phyloP scores from a whole-genome alignment of 495 filamentous ascomycete genomes.

The Hypoxylon fragiforme region DNA sequence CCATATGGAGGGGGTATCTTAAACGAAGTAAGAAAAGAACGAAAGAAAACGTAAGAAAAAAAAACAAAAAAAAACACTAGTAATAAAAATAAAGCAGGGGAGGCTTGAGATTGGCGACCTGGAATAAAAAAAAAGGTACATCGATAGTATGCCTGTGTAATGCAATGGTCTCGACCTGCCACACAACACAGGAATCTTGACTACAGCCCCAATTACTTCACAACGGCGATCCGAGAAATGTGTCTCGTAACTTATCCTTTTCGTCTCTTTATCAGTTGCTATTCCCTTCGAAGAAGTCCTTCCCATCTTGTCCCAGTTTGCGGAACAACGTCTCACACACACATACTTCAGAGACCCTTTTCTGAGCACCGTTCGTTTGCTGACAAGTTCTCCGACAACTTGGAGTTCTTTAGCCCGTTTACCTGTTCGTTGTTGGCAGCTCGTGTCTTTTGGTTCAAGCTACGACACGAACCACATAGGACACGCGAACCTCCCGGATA shows the following conservation, averaged over 20 bases:
- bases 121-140: constrained; percentile 40
- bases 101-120: constrained; percentile 35
- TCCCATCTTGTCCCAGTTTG: constrained; percentile 34
- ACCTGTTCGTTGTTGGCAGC: constrained; percentile 28
- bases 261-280: constrained; percentile 35
- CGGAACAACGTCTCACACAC: constrained; percentile 42
- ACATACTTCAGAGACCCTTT: constrained; percentile 26
- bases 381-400: constrained; percentile 33
- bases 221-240: constrained; percentile 36
- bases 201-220: constrained; percentile 36
- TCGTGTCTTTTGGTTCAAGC: constrained; percentile 31
- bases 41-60: background rate
- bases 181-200: constrained; percentile 35
- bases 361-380: constrained; percentile 30
- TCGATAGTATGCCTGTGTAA: constrained; percentile 39
- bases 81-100: constrained; percentile 34
- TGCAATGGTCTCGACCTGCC: constrained; percentile 37
- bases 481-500: constrained; percentile 43
- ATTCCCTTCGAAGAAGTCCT: constrained; percentile 36
- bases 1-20: constrained; percentile 5
- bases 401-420: constrained; percentile 32
- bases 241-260: constrained; percentile 35
- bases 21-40: constrained; percentile 16
- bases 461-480: constrained; percentile 36
- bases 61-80: constrained; percentile 21